These are phyloP conservation scores for Xylaria acuta DNA, from an alignment of 495 filamentous ascomycete species.

Conservation along the genomic window DNA sequence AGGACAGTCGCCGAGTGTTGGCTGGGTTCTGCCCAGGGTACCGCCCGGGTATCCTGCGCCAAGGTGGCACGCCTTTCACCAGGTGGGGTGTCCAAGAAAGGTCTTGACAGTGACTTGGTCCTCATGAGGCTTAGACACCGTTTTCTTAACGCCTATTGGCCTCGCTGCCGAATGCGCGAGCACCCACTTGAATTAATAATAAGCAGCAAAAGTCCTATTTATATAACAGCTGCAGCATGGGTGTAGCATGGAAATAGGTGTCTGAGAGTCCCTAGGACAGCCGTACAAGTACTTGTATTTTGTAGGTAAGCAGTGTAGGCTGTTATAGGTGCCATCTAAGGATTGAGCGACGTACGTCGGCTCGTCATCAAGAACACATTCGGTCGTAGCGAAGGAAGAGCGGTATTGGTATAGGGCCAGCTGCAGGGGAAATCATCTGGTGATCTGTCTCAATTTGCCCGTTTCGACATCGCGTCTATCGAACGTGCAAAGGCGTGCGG, in stretches of 20 bases:
- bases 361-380: neutral
- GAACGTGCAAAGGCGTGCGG: conserved; percentile 12
- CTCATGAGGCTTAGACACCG: conserved; percentile 23
- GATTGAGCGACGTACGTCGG: conserved; percentile 8
- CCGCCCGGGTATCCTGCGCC: conserved; percentile 15
- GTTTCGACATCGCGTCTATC: conserved; percentile 22
- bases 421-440: conserved; percentile 21
- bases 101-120: conserved; percentile 5
- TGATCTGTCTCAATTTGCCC: conserved; percentile 11
- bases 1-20: conserved; percentile 16
- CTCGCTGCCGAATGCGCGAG: conserved; percentile 14
- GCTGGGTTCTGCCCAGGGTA: conserved; percentile 19
- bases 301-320: conserved; percentile 6
- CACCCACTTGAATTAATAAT: conserved; percentile 11
- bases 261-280: neutral
- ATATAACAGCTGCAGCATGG: conserved; percentile 21
- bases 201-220: conserved; percentile 27
- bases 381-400: conserved; percentile 13
- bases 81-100: conserved; percentile 11
- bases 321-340: conserved; percentile 15
- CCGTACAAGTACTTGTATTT: neutral
- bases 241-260: conserved; percentile 19
- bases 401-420: conserved; percentile 1
- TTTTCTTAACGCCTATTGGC: conserved; percentile 16
- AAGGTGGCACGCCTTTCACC: conserved; percentile 16